Evolutionary conservation across 371 early-diverging fungal species (phyloP).

Genomic region (Funneliformis caledonium): DNA sequence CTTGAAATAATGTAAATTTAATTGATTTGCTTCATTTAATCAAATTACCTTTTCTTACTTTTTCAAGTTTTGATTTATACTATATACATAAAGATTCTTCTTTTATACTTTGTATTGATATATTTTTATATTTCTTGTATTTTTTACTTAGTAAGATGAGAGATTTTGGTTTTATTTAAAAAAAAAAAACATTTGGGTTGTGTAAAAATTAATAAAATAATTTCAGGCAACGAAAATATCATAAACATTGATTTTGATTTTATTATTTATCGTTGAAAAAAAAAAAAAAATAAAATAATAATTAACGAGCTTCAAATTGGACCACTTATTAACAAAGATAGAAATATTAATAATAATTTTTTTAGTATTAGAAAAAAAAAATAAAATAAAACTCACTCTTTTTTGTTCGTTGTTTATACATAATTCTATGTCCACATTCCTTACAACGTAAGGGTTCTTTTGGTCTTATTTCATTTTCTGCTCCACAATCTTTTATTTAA

Average conservation of each 20-base stretch:
- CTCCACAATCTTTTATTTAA: conserved; percentile 74
- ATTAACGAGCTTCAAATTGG: conserved; percentile 36
- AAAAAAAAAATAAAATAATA: neutral
- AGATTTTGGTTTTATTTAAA: neutral
- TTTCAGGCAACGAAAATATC: too few relatives aligned
- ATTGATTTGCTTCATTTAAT: too few relatives aligned
- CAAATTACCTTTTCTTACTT: too few relatives aligned
- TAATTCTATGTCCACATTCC: conserved; percentile 94
- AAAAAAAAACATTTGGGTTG: neutral
- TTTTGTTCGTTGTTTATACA: conserved; percentile 97
- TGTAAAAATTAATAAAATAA: too few relatives aligned
- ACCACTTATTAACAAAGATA: conserved; percentile 16
- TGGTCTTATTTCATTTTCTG: conserved; percentile 89
- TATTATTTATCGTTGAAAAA: too few relatives aligned
- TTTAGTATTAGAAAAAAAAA: neutral
- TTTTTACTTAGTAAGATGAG: neutral
- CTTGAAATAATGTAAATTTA: too few relatives aligned
- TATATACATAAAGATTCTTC: neutral
- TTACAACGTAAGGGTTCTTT: conserved; percentile 95
- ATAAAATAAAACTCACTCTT: conserved; percentile 67
- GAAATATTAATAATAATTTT: too few relatives aligned
- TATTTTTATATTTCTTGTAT: neutral
- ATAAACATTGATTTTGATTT: too few relatives aligned
- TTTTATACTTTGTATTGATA: too few relatives aligned
- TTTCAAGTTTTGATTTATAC: too few relatives aligned